A percentile compares a stretch with the other conserved stretches of the same genome.
These are phyloP conservation scores for Alloascoidea hylecoeti DNA, from an alignment of 805 yeast genomes.

Conservation along the genomic window DNA sequence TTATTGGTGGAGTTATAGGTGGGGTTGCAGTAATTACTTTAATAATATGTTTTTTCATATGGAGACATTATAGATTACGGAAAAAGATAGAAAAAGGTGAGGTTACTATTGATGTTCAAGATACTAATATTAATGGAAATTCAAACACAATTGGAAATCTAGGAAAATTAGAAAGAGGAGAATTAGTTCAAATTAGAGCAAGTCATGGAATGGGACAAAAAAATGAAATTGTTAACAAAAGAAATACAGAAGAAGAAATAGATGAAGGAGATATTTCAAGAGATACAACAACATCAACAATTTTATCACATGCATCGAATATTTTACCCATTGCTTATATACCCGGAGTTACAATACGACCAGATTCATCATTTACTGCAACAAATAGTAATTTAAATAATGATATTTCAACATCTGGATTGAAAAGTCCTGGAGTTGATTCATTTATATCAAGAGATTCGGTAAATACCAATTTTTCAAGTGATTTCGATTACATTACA, in stretches of 20 bases:
- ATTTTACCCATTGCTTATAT: slow-evolving; percentile 86
- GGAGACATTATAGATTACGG: slow-evolving; percentile 19
- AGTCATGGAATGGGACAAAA: not conserved
- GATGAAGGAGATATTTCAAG: slow-evolving; percentile 9
- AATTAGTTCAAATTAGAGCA: not conserved
- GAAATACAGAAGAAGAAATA: not conserved
- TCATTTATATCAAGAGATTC: not conserved
- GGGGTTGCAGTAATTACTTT: slow-evolving; percentile 32
- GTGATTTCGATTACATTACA: not conserved
- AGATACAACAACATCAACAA: slow-evolving; percentile 28
- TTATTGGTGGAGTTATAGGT: slow-evolving; percentile 64
- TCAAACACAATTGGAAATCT: too few relatives aligned
- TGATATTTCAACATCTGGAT: not conserved
- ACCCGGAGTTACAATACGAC: slow-evolving; percentile 57
- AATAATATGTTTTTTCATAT: slow-evolving; percentile 21
- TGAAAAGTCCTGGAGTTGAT: not conserved
- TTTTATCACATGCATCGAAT: slow-evolving; percentile 71
- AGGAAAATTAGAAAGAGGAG: not conserved
- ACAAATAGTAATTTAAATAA: not conserved
- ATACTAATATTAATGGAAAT: too few relatives aligned
- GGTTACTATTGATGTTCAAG: not conserved
- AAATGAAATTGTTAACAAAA: not conserved
- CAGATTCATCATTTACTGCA: too few relatives aligned
- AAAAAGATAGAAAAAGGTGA: not conserved
- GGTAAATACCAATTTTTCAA: not conserved